Evolutionary conservation across 2,329 filamentous ascomycete genomes (phyloP).

Genomic region (Thielaviopsis populi): DNA sequence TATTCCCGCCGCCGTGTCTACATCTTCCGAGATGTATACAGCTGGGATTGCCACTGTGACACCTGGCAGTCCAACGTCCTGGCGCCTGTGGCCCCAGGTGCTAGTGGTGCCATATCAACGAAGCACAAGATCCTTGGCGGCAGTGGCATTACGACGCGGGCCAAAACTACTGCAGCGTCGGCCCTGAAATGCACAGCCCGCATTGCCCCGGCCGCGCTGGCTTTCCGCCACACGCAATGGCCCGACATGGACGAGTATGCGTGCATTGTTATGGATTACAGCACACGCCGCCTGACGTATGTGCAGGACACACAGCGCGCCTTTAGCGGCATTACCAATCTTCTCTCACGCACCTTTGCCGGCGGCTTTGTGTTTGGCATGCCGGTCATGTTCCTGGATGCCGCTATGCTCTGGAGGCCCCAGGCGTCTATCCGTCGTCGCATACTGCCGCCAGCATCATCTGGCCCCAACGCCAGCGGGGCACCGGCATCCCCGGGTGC

Average conservation of each 20-base stretch:
- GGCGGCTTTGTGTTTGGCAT: conserved; percentile 32
- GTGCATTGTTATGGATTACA: conserved; percentile 31
- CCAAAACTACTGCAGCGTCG: conserved; percentile 5
- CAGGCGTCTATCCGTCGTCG: conserved; percentile 28
- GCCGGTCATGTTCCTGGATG: conserved; percentile 33
- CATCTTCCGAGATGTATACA: conserved; percentile 30
- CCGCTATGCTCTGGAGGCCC: conserved; percentile 32
- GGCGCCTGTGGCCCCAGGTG: background rate
- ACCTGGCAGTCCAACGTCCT: conserved; percentile 24
- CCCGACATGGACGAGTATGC: conserved; percentile 33
- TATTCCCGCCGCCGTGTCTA: conserved; percentile 31
- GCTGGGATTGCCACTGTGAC: conserved; percentile 34
- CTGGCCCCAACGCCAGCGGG: background rate
- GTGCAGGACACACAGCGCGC: conserved; percentile 31
- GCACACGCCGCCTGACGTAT: conserved; percentile 26
- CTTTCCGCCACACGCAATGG: conserved; percentile 29
- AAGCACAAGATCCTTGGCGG: conserved; percentile 19
- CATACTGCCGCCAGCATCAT: conserved; percentile 13
- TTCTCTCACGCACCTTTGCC: conserved; percentile 28
- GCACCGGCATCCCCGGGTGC: conserved; percentile 23
- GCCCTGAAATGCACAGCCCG: conserved; percentile 24
- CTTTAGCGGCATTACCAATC: conserved; percentile 29
- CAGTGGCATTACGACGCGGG: background rate
- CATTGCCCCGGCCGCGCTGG: conserved; percentile 25
- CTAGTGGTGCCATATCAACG: background rate